Conservation (phyloP, 2,329 filamentous ascomycete genomes). For the Neofusicoccum umdonicola region DNA sequence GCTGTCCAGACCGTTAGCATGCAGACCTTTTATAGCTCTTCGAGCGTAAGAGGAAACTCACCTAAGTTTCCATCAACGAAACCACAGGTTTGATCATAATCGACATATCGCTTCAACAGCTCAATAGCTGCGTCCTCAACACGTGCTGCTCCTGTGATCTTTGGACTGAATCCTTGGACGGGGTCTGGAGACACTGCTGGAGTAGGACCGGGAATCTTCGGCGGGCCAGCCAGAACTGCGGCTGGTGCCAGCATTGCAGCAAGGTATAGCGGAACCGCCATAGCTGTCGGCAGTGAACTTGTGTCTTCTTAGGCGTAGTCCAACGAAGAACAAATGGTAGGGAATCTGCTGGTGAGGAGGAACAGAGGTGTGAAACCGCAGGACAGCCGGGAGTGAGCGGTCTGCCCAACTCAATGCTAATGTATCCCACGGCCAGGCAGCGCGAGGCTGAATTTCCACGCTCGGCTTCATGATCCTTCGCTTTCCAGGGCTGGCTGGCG, state of each 20-base stretch:
- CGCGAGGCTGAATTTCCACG: slow-evolving; percentile 5
- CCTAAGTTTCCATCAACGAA: slow-evolving; percentile 29
- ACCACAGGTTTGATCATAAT: slow-evolving; percentile 29
- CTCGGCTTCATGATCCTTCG: slow-evolving; percentile 17
- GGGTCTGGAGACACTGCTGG: slow-evolving; percentile 29
- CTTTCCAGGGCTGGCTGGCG: slow-evolving; percentile 2
- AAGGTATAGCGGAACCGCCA: slow-evolving; percentile 21
- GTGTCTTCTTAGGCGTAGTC: slow-evolving; percentile 17
- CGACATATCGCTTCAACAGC: slow-evolving; percentile 28
- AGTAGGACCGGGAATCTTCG: slow-evolving; percentile 30
- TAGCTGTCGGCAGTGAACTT: slow-evolving; percentile 21
- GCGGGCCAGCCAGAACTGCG: slow-evolving; percentile 28
- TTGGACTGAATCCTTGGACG: slow-evolving; percentile 24
- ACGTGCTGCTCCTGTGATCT: neutral
- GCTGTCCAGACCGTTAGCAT: slow-evolving; percentile 23
- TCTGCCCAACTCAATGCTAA: neutral
- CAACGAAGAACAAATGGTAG: neutral
- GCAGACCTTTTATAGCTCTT: neutral
- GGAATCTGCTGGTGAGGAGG: neutral
- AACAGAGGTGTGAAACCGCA: slow-evolving; percentile 13
- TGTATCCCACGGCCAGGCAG: neutral
- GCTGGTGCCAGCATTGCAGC: slow-evolving; percentile 31
- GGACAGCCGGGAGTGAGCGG: slow-evolving; percentile 21
- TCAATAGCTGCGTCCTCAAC: slow-evolving; percentile 22
- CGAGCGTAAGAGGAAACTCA: slow-evolving; percentile 18